Evolutionary conservation across 768 basidiomycete genomes (phyloP).

Genomic region (Hydnomerulius pinastri): DNA sequence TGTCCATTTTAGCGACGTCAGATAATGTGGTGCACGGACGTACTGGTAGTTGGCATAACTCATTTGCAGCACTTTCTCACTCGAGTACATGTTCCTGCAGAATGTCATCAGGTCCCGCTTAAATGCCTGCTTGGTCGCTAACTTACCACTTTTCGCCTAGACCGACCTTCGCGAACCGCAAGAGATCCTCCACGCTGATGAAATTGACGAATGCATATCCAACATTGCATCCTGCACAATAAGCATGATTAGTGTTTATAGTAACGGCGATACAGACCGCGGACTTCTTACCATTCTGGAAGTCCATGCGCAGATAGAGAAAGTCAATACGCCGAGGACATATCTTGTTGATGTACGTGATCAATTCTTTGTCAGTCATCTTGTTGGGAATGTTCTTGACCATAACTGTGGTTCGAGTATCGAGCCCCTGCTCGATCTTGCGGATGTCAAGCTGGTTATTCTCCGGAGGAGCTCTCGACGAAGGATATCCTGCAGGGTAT

Average conservation of each 20-base stretch:
- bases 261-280: background rate
- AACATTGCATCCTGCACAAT: conserved; percentile 65
- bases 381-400: conserved; percentile 94
- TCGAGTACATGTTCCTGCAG: conserved; percentile 86
- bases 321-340: conserved; percentile 83
- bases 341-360: conserved; percentile 66
- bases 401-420: conserved; percentile 86
- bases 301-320: conserved; percentile 86
- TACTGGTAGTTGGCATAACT: conserved; percentile 92
- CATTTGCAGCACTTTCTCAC: conserved; percentile 89
- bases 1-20: conserved; percentile 9
- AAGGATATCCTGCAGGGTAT: conserved; percentile 26
- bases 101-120: conserved; percentile 6
- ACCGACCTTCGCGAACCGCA: conserved; percentile 70
- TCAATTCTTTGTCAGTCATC: conserved; percentile 76
- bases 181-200: conserved; percentile 72
- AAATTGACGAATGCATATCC: conserved; percentile 92
- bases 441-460: conserved; percentile 66
- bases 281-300: conserved; percentile 62
- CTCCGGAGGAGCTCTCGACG: conserved; percentile 34
- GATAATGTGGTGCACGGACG: conserved; percentile 30
- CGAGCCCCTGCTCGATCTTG: conserved; percentile 73
- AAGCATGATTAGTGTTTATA: conserved; percentile 6
- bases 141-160: conserved; percentile 82
- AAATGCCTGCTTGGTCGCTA: background rate